Percentiles rank a stretch among this genome's conserved stretches.
phyloP scores from a whole-genome alignment of 2,329 filamentous ascomycete genomes.

The Phyllosticta paracitricarpa region DNA sequence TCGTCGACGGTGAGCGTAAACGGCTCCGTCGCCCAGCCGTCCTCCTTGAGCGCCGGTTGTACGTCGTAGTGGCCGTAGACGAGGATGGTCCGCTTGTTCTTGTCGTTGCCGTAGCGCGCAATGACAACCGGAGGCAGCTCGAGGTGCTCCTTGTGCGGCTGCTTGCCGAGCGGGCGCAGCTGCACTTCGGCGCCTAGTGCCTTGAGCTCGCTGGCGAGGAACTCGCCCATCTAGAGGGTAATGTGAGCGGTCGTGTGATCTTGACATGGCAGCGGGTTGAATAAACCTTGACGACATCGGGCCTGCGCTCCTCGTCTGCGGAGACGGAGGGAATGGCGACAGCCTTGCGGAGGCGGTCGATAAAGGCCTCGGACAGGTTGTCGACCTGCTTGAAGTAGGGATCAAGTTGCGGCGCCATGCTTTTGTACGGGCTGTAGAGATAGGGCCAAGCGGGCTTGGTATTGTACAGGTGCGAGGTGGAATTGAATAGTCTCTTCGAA shows the following conservation, averaged over 20 bases:
- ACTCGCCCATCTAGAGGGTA: conserved; percentile 67
- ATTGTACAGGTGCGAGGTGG: not conserved
- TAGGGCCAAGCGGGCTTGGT: conserved; percentile 32
- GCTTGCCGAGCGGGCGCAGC: conserved; percentile 77
- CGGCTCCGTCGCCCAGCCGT: conserved; percentile 93
- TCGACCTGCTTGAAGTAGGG: conserved; percentile 91
- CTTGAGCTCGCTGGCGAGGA: conserved; percentile 73
- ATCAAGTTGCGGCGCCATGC: conserved; percentile 89
- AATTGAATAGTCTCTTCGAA: conserved; percentile 2
- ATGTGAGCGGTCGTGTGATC: conserved; percentile 8
- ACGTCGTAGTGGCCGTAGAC: conserved; percentile 99
- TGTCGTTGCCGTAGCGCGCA: conserved; percentile 83
- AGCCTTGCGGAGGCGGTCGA: conserved; percentile 79
- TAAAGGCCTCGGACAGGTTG: conserved; percentile 66
- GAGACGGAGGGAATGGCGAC: conserved; percentile 96
- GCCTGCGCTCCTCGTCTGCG: conserved; percentile 76
- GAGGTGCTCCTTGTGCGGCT: conserved; percentile 82
- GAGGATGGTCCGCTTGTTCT: conserved; percentile 86
- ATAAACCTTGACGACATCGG: conserved; percentile 72
- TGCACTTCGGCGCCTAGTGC: conserved; percentile 78
- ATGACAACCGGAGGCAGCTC: conserved; percentile 88
- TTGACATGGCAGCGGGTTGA: not conserved
- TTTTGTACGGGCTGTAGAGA: conserved; percentile 42
- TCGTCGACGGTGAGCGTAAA: conserved; percentile 82
- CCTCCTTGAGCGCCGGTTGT: conserved; percentile 83